These are phyloP conservation scores for Fusarium dimerum DNA, from an alignment of 2,329 filamentous ascomycete genomes.

Conservation along the genomic window DNA sequence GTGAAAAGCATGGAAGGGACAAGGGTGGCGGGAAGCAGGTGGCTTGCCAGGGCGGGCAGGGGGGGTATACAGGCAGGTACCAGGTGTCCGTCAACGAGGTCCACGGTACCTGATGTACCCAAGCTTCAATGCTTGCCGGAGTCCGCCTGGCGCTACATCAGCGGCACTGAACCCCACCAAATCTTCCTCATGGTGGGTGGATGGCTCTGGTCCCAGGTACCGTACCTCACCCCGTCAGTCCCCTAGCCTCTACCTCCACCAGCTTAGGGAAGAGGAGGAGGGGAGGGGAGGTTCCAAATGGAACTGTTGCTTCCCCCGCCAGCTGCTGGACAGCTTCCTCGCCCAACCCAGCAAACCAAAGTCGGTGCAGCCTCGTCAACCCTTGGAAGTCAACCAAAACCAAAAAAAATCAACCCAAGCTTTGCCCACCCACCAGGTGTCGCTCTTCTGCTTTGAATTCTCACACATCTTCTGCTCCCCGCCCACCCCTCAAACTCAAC, in stretches of 20 bases:
- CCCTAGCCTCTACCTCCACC: slow-evolving; percentile 1
- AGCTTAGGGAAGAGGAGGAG: too few species aligned
- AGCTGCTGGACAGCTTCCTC: slow-evolving; percentile 8
- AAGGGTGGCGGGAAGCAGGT: slow-evolving; percentile 2
- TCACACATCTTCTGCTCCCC: slow-evolving; percentile 18
- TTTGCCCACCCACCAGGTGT: slow-evolving; percentile 26
- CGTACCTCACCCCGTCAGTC: background rate
- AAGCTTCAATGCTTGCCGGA: slow-evolving; percentile 13
- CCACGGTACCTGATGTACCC: slow-evolving; percentile 20
- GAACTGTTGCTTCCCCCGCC: slow-evolving; percentile 9
- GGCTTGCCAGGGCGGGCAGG: slow-evolving; percentile 7
- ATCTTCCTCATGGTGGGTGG: slow-evolving; percentile 21
- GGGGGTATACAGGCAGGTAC: slow-evolving; percentile 5
- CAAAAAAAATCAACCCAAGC: slow-evolving; percentile 24
- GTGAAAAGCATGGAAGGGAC: slow-evolving; percentile 13
- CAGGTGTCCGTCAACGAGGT: too few species aligned
- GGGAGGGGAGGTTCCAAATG: too few species aligned
- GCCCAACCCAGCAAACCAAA: slow-evolving; percentile 10
- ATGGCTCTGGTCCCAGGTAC: slow-evolving; percentile 20
- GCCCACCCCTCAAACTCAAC: slow-evolving; percentile 19
- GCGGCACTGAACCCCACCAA: slow-evolving; percentile 27
- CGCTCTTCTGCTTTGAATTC: slow-evolving; percentile 32
- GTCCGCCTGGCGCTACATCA: slow-evolving; percentile 12
- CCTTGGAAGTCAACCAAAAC: slow-evolving; percentile 27
- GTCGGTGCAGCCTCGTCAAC: slow-evolving; percentile 24